These are phyloP conservation scores for Fusarium sublunatum DNA, from an alignment of 2,329 filamentous ascomycete species.

Conservation along the genomic window DNA sequence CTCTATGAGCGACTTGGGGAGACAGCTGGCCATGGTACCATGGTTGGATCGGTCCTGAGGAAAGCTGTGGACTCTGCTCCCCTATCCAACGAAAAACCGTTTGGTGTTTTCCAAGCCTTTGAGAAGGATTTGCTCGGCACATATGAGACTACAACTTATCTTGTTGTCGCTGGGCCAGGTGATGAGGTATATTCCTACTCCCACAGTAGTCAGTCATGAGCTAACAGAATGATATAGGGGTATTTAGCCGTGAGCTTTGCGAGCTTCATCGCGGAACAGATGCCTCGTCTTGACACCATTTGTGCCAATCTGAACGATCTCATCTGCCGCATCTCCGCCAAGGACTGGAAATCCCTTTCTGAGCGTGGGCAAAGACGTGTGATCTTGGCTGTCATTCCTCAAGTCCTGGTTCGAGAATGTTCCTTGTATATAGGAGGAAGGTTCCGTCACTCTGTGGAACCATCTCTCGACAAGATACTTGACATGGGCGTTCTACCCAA, in stretches of 20 bases:
- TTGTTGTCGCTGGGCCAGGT: slow-evolving; percentile 8
- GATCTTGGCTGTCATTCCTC: not conserved
- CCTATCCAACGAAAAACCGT: not conserved
- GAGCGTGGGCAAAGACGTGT: not conserved
- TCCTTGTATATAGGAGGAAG: not conserved
- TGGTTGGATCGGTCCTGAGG: not conserved
- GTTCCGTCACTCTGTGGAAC: slow-evolving; percentile 3
- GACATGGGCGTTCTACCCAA: not conserved
- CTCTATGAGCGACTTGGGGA: slow-evolving; percentile 1
- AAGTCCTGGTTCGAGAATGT: no score
- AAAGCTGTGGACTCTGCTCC: not conserved
- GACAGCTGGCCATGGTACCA: not conserved
- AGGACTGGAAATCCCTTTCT: slow-evolving; percentile 1
- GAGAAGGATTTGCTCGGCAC: not conserved
- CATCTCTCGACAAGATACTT: not conserved
- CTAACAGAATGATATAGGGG: slow-evolving; percentile 7
- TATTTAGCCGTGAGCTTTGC: not conserved
- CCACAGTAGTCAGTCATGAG: no score
- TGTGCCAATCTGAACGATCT: slow-evolving; percentile 7
- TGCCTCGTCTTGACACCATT: not conserved
- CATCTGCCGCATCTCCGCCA: not conserved
- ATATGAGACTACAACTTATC: not conserved
- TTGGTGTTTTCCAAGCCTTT: not conserved
- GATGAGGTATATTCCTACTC: slow-evolving; percentile 5
- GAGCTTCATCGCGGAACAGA: not conserved